Evolutionary conservation across 257 asterid species (phyloP), one percentile per base, ranked within the genome.

Genomic region (Nicotiana paniculata): DNA sequence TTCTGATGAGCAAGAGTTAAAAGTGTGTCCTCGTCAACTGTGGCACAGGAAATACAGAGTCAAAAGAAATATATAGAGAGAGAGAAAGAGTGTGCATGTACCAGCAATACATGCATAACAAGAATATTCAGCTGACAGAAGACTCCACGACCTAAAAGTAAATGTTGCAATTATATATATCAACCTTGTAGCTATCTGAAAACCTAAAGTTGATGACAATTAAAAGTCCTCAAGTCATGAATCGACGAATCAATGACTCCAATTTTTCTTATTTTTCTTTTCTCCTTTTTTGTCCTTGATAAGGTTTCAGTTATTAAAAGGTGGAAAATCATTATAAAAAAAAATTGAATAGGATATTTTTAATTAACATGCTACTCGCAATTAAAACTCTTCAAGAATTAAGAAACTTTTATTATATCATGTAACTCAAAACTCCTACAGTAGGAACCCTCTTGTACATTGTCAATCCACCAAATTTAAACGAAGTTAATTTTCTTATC

Each of bases 11-110:
- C 98, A 85, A 93, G 93, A 83, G 77, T 87, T 94, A 93, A 85
- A 74, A 94, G 94, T 84, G 86, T 81, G 81, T 94, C 98, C 76
- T 93, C 99, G 87, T 94, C 99, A 88, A 91, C 99, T 96, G 93
- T 81, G 84, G 59, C 82, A 85, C 48, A 59, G 28, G 84, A 81
- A 77, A 51, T 32, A 59, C 77, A 82, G 85, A 35, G 75, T 70
- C 63, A 66, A 57, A 54, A 24, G 39, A 2, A n/a, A 74, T 33
- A 17, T 17, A 65, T 28, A 28, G 4, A 61, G 9, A 24, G 33
- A 7, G 33, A 7, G 37, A 3, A 24, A 4, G 28, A 3, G 26
- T 3, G 63, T 1, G 75, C 8, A 46, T 26, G 63, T 15, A 15
- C 63, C 12, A 75, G 46, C 80, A 75, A 75, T 51, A 46, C 63